Conservation (phyloP, 2,329 filamentous ascomycete genomes). For the Ascochyta rabiei region DNA sequence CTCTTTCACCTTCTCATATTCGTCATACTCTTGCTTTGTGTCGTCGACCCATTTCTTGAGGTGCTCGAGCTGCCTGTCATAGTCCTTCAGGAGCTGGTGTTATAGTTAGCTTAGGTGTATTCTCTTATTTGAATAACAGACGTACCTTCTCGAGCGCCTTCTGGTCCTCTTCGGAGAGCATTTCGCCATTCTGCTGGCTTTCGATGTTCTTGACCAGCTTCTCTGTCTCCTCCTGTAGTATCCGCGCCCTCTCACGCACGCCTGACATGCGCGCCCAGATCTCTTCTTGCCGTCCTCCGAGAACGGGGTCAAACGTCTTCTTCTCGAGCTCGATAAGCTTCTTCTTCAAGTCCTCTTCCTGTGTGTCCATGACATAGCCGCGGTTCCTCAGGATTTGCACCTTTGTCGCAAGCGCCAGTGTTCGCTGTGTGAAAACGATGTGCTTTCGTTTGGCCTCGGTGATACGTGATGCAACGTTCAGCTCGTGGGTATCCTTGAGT, state of each 20-base stretch:
- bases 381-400: constrained; percentile 81
- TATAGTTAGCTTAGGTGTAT: background rate
- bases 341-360: constrained; percentile 78
- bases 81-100: constrained; percentile 74
- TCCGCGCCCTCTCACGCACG: constrained; percentile 73
- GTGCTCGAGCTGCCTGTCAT: constrained; percentile 78
- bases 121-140: background rate
- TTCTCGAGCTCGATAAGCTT: constrained; percentile 73
- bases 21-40: constrained; percentile 64
- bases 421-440: constrained; percentile 73
- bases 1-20: constrained; percentile 54
- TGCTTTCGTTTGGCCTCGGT: constrained; percentile 76
- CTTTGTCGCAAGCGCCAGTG: constrained; percentile 75
- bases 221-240: constrained; percentile 75
- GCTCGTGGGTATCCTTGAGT: constrained; percentile 77
- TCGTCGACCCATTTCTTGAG: constrained; percentile 70
- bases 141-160: constrained; percentile 75
- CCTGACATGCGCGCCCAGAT: constrained; percentile 83
- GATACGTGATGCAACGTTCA: constrained; percentile 75
- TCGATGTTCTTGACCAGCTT: constrained; percentile 61
- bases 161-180: constrained; percentile 72
- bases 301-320: constrained; percentile 73
- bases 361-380: constrained; percentile 78
- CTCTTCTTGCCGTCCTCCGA: constrained; percentile 79
- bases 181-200: constrained; percentile 54